Evolutionary conservation across 73 alveolate species (phyloP), one percentile per base, ranked within the genome.

Genomic region (Tetrahymena borealis): DNA sequence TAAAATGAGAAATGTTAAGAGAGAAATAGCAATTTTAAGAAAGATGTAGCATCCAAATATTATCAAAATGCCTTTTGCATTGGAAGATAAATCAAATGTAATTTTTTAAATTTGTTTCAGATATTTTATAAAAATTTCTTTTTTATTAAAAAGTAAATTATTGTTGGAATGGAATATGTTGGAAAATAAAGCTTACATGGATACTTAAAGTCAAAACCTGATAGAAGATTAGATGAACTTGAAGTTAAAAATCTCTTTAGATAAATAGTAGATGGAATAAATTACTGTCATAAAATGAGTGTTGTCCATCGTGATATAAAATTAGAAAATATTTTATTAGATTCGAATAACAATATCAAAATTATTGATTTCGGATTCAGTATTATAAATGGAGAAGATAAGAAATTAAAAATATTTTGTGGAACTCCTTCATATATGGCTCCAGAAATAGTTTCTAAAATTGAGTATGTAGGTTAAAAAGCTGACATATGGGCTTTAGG

Each of bases 381-480:
- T 16, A 94, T 96, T 0, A 91, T 96, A 11, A 91, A 94, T 1
- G 95, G 96, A 6, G 95, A 92, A 12, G 97, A 96, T 13, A 90
- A 97, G 39, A 97, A 95, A 39, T 91, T 95, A 39, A 92, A 91
- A 40, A 91, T 96, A 90, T 97, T 94, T 90, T 97, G 99, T 91
- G 99, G 99, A 12, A 97, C 99, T 78, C 99, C 99, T 0, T 91
- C 94, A 40, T 97, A 96, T 39, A 97, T 97, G 99, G 98, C 98
- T 20, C 99, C 99, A 31, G 99, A 97, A 78, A 96, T 97, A 32
- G 97, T 95, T 32, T 92, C 95, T 41, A 90, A 94, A 43, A 90
- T 95, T 39, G 97, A 95, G 31, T 96, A 96, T 60, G 40, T 77
- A 85, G 98, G 98, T 20, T 60, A 93, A 16, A 93, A 94, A 77